Evolutionary conservation across 192 early-diverging fungal species (phyloP).

Genomic region (Phlyctochytrium bullatum): DNA sequence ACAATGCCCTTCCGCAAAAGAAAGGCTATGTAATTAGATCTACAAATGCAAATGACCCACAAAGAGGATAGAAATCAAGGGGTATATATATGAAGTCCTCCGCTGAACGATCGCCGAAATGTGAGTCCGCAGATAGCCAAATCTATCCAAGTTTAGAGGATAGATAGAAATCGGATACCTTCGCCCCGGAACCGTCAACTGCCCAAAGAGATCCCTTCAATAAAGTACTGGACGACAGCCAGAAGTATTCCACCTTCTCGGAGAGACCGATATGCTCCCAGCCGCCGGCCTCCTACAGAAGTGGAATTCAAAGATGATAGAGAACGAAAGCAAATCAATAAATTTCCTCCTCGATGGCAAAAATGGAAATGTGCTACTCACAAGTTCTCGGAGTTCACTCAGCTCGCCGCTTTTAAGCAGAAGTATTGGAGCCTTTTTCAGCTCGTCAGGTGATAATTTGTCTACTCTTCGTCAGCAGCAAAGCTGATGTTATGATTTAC

Average conservation of each 20-base stretch:
- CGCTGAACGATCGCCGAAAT: not conserved
- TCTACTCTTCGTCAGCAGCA: constrained; percentile 5
- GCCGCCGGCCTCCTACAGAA: constrained; percentile 27
- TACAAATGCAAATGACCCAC: constrained; percentile 39
- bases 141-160: constrained; percentile 12
- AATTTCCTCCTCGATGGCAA: constrained; percentile 6
- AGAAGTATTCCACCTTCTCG: constrained; percentile 72
- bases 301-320: constrained; percentile 9
- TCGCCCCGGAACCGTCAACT: constrained; percentile 62
- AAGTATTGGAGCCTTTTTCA: constrained; percentile 57
- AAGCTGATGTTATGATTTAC: not conserved
- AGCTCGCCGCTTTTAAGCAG: constrained; percentile 68
- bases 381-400: constrained; percentile 57
- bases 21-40: constrained; percentile 50
- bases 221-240: constrained; percentile 55
- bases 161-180: constrained; percentile 32
- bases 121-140: constrained; percentile 21
- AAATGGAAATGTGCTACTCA: too few relatives aligned
- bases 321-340: too few relatives aligned
- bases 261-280: constrained; percentile 56
- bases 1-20: constrained; percentile 69
- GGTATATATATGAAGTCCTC: constrained; percentile 51
- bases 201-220: constrained; percentile 70
- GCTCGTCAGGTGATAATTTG: constrained; percentile 37
- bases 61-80: constrained; percentile 75